Evolutionary conservation across 2,329 filamentous ascomycete species (phyloP).

Genomic region (Beauveria scarabaeidicola): DNA sequence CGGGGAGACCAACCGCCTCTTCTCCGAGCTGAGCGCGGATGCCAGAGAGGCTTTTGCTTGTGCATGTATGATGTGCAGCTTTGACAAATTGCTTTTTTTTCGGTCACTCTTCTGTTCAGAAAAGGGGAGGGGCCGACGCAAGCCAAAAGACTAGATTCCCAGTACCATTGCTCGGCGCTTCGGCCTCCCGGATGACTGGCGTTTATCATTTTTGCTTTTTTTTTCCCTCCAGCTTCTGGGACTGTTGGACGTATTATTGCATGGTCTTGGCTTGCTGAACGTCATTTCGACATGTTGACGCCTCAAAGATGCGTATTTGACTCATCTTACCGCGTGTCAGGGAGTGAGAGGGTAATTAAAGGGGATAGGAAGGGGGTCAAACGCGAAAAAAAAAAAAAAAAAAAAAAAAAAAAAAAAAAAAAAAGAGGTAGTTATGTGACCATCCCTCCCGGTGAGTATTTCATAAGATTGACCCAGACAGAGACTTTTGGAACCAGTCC

Average conservation of each 20-base stretch:
- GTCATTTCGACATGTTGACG: too few species aligned
- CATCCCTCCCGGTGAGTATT: too few species aligned
- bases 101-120: background rate
- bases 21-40: background rate
- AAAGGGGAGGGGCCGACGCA: background rate
- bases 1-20: background rate
- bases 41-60: background rate
- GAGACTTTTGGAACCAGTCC: too few species aligned
- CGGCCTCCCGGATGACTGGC: background rate
- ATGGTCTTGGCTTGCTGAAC: background rate
- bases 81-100: background rate
- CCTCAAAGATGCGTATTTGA: too few species aligned
- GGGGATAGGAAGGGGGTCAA: too few species aligned
- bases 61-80: background rate
- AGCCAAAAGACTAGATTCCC: background rate
- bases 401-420: too few species aligned
- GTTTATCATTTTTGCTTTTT: background rate
- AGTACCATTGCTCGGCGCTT: background rate
- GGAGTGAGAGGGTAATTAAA: too few species aligned
- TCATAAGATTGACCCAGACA: too few species aligned
- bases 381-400: too few species aligned
- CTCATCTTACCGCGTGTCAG: too few species aligned
- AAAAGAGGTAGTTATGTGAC: too few species aligned
- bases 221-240: background rate
- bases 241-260: background rate